These are phyloP conservation scores for Boletus speciosus DNA, from an alignment of 768 basidiomycete genomes.

Conservation along the genomic window DNA sequence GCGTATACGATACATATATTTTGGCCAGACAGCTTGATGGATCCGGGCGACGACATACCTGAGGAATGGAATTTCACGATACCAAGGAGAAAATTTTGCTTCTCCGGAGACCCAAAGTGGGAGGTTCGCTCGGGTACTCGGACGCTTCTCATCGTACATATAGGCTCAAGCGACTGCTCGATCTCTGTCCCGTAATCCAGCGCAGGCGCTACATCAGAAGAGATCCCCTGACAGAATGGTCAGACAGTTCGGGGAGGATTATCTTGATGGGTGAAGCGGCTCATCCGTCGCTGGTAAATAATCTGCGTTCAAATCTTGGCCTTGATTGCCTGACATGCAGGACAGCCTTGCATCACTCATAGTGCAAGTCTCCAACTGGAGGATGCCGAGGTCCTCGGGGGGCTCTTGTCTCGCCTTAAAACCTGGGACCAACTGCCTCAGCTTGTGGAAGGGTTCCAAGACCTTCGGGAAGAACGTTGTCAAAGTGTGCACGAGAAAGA, in stretches of 20 bases:
- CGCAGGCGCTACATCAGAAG: slow-evolving; percentile 32
- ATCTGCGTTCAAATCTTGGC: background rate
- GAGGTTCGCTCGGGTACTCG: slow-evolving; percentile 1
- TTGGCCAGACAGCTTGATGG: slow-evolving; percentile 34
- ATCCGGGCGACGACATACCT: slow-evolving; percentile 23
- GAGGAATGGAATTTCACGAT: slow-evolving; percentile 32
- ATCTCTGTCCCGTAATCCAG: slow-evolving; percentile 33
- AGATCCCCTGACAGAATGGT: slow-evolving; percentile 39
- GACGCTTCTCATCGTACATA: background rate
- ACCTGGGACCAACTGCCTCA: slow-evolving; percentile 42
- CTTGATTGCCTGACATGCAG: background rate
- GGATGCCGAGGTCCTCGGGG: slow-evolving; percentile 28
- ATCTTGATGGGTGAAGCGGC: slow-evolving; percentile 56
- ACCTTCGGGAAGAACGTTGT: slow-evolving; percentile 48
- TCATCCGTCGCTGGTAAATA: slow-evolving; percentile 48
- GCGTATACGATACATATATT: slow-evolving; percentile 36
- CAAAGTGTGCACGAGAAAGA: slow-evolving; percentile 40
- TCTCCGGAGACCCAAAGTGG: slow-evolving; percentile 36
- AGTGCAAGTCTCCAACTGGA: slow-evolving; percentile 29
- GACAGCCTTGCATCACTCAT: slow-evolving; percentile 45
- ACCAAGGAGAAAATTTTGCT: slow-evolving; percentile 32
- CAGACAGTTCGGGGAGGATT: slow-evolving; percentile 45
- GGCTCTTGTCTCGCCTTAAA: slow-evolving; percentile 39
- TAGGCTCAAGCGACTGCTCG: slow-evolving; percentile 36
- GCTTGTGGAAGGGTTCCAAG: slow-evolving; percentile 52